Conservation (phyloP, 73 alveolate species). For the Paramecium sexaurelia region DNA sequence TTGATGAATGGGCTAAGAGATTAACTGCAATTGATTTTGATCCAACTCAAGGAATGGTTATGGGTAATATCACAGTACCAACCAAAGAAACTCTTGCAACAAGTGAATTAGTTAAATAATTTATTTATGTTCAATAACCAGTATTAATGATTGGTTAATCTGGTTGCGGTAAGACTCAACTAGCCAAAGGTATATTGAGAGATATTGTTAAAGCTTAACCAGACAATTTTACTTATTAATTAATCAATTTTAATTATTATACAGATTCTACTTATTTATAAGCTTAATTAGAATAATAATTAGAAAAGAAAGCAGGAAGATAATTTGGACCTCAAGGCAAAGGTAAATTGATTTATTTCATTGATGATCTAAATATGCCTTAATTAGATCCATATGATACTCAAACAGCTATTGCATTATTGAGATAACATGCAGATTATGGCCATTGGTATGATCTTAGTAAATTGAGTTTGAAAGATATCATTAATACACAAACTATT, state of each 20-base stretch:
- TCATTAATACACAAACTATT: constrained; percentile 96
- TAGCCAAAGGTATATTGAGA: constrained; percentile 96
- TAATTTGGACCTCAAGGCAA: constrained; percentile 99
- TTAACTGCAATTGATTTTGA: constrained; percentile 87
- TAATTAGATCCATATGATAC: constrained; percentile 99
- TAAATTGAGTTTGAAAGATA: constrained; percentile 97
- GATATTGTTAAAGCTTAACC: constrained; percentile 86
- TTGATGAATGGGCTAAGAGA: constrained; percentile 97
- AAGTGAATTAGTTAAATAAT: constrained; percentile 73
- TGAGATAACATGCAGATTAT: constrained; percentile 99
- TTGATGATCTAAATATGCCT: constrained; percentile 99
- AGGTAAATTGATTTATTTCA: constrained; percentile 98
- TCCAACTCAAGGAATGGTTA: constrained; percentile 71
- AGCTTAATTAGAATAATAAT: constrained; percentile 68
- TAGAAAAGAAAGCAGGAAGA: constrained; percentile 94
- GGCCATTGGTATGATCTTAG: constrained; percentile 98
- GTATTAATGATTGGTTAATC: constrained; percentile 99
- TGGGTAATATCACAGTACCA: constrained; percentile 93
- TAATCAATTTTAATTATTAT: constrained; percentile 99
- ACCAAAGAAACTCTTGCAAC: constrained; percentile 97
- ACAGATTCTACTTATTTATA: constrained; percentile 95
- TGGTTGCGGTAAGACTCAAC: constrained; percentile 99
- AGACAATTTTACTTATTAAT: constrained; percentile 86
- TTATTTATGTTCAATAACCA: constrained; percentile 71
- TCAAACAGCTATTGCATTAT: constrained; percentile 98